phyloP scores from a whole-genome alignment of 2,329 filamentous ascomycete species.

The Hirsutella thompsonii region DNA sequence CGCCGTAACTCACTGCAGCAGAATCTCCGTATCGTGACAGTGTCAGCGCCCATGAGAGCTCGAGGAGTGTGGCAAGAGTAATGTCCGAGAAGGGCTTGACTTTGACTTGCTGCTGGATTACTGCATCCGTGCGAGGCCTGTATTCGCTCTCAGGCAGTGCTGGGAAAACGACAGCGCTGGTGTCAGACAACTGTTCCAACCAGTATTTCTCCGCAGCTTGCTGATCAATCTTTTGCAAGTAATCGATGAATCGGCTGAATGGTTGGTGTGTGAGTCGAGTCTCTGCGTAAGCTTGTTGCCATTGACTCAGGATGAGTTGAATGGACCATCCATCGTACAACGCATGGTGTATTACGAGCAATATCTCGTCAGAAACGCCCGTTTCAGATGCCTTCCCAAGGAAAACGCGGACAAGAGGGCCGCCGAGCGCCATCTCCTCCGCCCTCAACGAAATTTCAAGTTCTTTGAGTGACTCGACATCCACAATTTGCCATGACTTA shows the following conservation, averaged over 20 bases:
- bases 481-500: slow-evolving; percentile 17
- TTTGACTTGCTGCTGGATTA: neutral
- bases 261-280: slow-evolving; percentile 4
- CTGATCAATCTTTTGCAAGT: neutral
- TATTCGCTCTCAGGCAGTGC: neutral
- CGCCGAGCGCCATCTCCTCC: slow-evolving; percentile 23
- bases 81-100: neutral
- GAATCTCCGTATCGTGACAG: slow-evolving; percentile 2
- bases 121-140: slow-evolving; percentile 1
- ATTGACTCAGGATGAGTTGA: slow-evolving; percentile 28
- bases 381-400: neutral
- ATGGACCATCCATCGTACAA: slow-evolving; percentile 41
- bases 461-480: neutral
- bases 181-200: neutral
- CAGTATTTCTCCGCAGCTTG: neutral
- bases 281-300: slow-evolving; percentile 26
- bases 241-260: slow-evolving; percentile 1
- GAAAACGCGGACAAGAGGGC: slow-evolving; percentile 28
- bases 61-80: neutral
- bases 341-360: slow-evolving; percentile 34
- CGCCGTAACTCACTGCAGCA: neutral
- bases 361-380: neutral
- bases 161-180: neutral
- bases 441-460: slow-evolving; percentile 3
- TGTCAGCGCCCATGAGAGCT: slow-evolving; percentile 1